phyloP scores from a whole-genome alignment of 78 protist genomes.

The Chrysochromulina parva region DNA sequence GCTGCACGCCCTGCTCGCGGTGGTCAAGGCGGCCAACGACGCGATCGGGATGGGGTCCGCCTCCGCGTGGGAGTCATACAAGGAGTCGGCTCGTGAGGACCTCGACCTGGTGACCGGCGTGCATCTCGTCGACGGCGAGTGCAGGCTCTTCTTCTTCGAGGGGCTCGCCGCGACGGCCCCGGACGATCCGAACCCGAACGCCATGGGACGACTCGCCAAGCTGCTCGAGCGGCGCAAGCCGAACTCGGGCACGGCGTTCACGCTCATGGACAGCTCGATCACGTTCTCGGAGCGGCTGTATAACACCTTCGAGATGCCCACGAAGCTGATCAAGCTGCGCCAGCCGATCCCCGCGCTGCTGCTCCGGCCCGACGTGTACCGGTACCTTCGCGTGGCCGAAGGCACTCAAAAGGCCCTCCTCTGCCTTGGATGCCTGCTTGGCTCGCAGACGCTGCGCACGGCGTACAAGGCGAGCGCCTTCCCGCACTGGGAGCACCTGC shows the following conservation, averaged over 20 bases:
- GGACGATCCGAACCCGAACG: background rate
- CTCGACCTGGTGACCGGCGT: background rate
- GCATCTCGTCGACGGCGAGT: background rate
- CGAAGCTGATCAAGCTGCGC: conserved; percentile 6
- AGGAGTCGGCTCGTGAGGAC: background rate
- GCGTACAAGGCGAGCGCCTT: background rate
- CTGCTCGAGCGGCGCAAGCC: background rate
- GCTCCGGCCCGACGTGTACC: background rate
- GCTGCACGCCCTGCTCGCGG: background rate
- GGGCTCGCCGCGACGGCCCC: background rate
- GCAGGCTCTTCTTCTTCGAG: background rate
- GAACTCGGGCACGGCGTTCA: background rate
- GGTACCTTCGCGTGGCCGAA: background rate
- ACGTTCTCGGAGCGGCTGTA: background rate
- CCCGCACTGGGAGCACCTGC: background rate
- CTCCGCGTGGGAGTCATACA: background rate
- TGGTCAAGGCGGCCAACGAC: background rate
- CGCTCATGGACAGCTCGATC: background rate
- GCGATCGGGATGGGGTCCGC: background rate
- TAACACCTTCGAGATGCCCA: background rate
- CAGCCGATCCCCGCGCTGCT: background rate
- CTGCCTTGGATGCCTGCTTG: background rate
- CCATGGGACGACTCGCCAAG: background rate
- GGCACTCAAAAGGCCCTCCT: background rate
- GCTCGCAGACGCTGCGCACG: background rate